Evolutionary conservation across 2,329 filamentous ascomycete genomes (phyloP).

Genomic region (Pyrenophora seminiperda): DNA sequence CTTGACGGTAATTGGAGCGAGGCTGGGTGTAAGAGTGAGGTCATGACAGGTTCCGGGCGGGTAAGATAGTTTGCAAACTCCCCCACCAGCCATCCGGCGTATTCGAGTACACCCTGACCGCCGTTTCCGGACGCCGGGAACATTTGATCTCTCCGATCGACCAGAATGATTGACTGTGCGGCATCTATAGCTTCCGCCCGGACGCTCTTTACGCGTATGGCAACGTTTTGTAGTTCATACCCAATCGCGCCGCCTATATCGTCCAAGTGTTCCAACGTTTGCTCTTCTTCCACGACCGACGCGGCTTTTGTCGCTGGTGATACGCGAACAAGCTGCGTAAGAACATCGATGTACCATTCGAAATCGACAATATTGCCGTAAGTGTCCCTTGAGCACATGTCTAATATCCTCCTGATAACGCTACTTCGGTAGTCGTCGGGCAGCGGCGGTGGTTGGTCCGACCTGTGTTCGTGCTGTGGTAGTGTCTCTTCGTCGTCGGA

Average conservation of each 20-base stretch:
- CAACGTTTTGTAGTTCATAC: constrained; percentile 83
- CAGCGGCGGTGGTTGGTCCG: constrained; percentile 62
- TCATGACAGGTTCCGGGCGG: constrained; percentile 73
- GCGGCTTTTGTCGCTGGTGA: constrained; percentile 59
- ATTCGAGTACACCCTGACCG: constrained; percentile 69
- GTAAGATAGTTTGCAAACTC: constrained; percentile 80
- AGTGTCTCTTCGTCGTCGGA: constrained; percentile 61
- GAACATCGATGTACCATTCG: constrained; percentile 93
- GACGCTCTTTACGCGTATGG: constrained; percentile 87
- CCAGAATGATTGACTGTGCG: constrained; percentile 74
- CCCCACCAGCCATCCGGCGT: constrained; percentile 83
- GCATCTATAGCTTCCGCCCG: constrained; percentile 80
- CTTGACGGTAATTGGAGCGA: constrained; percentile 64
- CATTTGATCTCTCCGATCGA: constrained; percentile 63
- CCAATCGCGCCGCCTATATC: constrained; percentile 74
- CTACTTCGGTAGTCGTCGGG: constrained; percentile 85
- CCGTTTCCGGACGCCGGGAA: constrained; percentile 59
- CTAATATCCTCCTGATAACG: constrained; percentile 80
- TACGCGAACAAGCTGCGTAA: constrained; percentile 79
- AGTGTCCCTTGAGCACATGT: constrained; percentile 88
- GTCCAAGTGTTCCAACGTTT: constrained; percentile 31
- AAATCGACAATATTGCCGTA: constrained; percentile 88
- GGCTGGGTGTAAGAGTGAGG: constrained; percentile 72
- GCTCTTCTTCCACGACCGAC: constrained; percentile 31
- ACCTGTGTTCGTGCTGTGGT: constrained; percentile 58